Base-by-base conservation (phyloP, 371 early-diverging fungal genomes). In the Encephalitozoon romaleae region DNA sequence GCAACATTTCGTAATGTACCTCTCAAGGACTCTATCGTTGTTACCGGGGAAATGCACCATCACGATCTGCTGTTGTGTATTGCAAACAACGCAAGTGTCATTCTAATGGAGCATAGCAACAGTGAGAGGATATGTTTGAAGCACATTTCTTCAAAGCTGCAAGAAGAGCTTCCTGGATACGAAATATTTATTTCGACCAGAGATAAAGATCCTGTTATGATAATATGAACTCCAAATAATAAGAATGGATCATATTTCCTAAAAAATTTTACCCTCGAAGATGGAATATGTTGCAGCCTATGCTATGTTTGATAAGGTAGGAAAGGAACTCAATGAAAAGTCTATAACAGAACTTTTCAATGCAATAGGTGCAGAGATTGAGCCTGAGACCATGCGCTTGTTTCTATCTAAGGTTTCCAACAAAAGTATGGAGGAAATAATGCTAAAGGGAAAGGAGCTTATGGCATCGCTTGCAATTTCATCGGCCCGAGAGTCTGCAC, bases 41-140 rank as follows among this genome's bases (percentile, higher is more conserved):
- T 94, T 39, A 92, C 96, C n/a, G 96, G 96, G 26, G 94, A 94
- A 84, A 90, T 94, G 88, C 87, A 89, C 12, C 94, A 94, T 78
- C 94, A 94, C 75, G 92, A 92, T 67, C 86, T 94, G 1, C 86
- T 95, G 53, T 90, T 88, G 41, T 91, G 91, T 9, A 79, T 89
- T 23, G 89, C 88, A 9, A 86, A 87, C 39, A 85, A 87, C 55
- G 90, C 89, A 11, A 90, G 88, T 66, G 94, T 94, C 11, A 89
- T 98, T 63, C 84, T 97, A 45, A 90, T 93, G 86, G 94, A 94
- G 83, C 94, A 94, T 78, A 84, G 91, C 9, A 91, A 92, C 76
- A 90, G 91, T 0, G 98, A 98, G 84, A 88, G 98, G 66, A 93
- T 96, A 1, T 95, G 90, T 81, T 85, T 98, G 42, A 75, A 81